Percentiles rank a stretch among this genome's conserved stretches.
phyloP scores from a whole-genome alignment of 192 early-diverging fungal species.

The Coemansia sp. region DNA sequence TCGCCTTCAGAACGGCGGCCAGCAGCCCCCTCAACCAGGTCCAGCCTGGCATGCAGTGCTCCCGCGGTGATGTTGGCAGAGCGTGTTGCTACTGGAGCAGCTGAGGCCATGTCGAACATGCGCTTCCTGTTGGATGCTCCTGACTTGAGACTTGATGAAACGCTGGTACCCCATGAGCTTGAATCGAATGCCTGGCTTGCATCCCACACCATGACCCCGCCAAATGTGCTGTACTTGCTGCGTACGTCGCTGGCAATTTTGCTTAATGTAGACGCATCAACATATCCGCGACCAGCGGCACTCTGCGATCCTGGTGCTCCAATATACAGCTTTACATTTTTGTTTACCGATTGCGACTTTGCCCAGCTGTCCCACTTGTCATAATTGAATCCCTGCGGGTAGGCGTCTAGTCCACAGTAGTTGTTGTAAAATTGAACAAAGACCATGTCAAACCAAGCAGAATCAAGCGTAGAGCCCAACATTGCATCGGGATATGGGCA shows the following conservation, averaged over 20 bases:
- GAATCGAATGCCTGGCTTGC: constrained; percentile 39
- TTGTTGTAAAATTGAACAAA: constrained; percentile 71
- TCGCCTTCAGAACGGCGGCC: background rate
- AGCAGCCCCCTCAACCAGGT: background rate
- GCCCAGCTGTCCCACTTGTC: constrained; percentile 64
- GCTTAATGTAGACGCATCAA: constrained; percentile 32
- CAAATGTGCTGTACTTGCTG: constrained; percentile 51
- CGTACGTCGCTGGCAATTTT: constrained; percentile 46
- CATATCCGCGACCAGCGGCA: constrained; percentile 57
- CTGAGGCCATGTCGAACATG: background rate
- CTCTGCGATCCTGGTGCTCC: constrained; percentile 59
- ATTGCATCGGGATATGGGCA: constrained; percentile 62
- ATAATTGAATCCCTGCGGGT: constrained; percentile 55
- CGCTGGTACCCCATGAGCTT: constrained; percentile 31
- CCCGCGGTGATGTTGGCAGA: background rate
- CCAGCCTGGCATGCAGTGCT: constrained; percentile 3
- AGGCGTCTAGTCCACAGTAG: constrained; percentile 58
- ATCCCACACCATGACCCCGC: constrained; percentile 72
- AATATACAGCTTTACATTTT: constrained; percentile 58
- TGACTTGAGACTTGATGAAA: constrained; percentile 38
- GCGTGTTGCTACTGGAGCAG: background rate
- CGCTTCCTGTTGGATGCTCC: constrained; percentile 1
- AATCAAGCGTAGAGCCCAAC: constrained; percentile 56
- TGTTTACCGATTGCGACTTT: constrained; percentile 55
- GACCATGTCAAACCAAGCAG: constrained; percentile 64